Base-by-base conservation (phyloP, 2,329 filamentous ascomycete genomes). In the Colletotrichum tabaci region DNA sequence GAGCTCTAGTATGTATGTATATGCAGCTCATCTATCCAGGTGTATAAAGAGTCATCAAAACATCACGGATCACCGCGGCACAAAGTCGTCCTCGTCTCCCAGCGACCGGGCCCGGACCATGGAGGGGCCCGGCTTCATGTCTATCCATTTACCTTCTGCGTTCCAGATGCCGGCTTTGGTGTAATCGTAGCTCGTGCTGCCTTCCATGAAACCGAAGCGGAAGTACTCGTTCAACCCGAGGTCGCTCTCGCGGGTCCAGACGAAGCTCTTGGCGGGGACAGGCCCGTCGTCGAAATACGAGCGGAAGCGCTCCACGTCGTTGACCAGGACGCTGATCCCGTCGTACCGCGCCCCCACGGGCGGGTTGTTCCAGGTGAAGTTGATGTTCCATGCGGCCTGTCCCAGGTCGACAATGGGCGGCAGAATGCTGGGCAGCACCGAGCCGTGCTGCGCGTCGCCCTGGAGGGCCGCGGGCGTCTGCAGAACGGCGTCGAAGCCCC, bases 401-500 rank as follows among this genome's bases (percentile, higher is more conserved):
- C 79, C 85, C 4, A 86, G 79, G 2, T 80, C 81, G 73, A 90
- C 88, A 74, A 80, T 77, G 0, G 87, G 89, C 38, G 78, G 75
- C 30, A 84, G 76, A 35, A 91, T 83, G 0, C 74, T 82, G 52
- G 87, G 94, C 1, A 96, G 85, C 0, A 89, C 82, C 0, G 90
- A 91, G 13, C 90, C 89, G 47, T 88, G 81, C 70, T 91, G 88
- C 0, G 89, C 90, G 74, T 93, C 91, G n/a, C 90, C 91, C 65
- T 91, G 90, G 30, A 99, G 83, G 0, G 91, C 90, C 0, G 82
- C 87, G 0, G 93, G 90, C 0, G 96, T 98, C 82, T 99, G 92
- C 18, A 99, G 88, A 57, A 99, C 90, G 1, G 93, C 88, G 73
- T 94, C 95, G 80, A 97, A 99, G 0, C 95, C 95, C 96, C 96